phyloP scores from a whole-genome alignment of 2,329 filamentous ascomycete species.

The Arthrobotrys musiformis region DNA sequence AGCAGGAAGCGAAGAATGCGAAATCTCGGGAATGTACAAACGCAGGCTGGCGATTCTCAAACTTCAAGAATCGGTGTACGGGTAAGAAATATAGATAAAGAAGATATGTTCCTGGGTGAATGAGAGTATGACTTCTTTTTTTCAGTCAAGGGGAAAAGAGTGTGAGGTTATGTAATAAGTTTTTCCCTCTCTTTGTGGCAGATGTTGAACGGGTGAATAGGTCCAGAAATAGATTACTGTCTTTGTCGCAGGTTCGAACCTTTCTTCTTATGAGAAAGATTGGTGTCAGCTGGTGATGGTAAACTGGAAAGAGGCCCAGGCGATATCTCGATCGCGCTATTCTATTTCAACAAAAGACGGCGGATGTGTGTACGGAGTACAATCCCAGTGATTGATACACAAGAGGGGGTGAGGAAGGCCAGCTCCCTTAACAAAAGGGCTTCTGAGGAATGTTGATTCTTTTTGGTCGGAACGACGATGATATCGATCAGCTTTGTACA shows the following conservation, averaged over 20 bases:
- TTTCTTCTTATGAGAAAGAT: conserved; percentile 45
- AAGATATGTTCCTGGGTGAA: conserved; percentile 36
- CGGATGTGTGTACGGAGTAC: background rate
- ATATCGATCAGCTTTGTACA: conserved; percentile 55
- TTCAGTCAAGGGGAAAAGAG: conserved; percentile 36
- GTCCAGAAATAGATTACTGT: conserved; percentile 48
- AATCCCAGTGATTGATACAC: conserved; percentile 2
- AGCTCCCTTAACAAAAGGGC: conserved; percentile 56
- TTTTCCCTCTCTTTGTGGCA: conserved; percentile 49
- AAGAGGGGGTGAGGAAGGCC: conserved; percentile 51
- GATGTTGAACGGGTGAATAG: conserved; percentile 34
- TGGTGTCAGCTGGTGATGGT: conserved; percentile 41
- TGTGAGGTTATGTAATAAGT: conserved; percentile 52
- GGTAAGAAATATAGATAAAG: conserved; percentile 36
- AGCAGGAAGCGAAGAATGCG: conserved; percentile 56
- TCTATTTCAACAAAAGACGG: conserved; percentile 42
- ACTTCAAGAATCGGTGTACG: conserved; percentile 40
- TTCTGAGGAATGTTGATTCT: conserved; percentile 55
- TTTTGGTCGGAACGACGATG: conserved; percentile 35
- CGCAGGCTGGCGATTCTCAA: conserved; percentile 55
- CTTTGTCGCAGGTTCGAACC: conserved; percentile 46
- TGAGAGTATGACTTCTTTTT: conserved; percentile 11
- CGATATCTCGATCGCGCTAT: conserved; percentile 43
- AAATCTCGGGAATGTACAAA: conserved; percentile 55
- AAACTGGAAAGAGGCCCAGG: conserved; percentile 29